Evolutionary conservation across 495 filamentous ascomycete species (phyloP), one percentile per base, ranked within the genome.

Genomic region (Hypoxylon subgilvum): DNA sequence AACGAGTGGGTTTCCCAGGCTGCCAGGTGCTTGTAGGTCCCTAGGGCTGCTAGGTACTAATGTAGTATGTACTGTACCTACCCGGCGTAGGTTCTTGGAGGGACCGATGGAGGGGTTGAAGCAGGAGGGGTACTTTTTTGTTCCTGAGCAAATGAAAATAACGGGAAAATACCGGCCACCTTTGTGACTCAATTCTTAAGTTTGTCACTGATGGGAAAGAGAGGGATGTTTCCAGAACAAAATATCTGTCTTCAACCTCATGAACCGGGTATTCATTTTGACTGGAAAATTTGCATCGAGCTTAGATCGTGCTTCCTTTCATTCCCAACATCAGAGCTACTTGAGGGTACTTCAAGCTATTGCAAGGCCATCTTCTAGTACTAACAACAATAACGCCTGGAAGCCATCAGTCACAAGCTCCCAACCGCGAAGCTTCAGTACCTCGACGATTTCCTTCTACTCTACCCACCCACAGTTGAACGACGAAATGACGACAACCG

Each of bases 401-500:
- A 48, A 13, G 21, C 18, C 31, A 13, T 7, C 30, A 45, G 40
- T 52, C 46, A 45, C 40, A 47, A 62, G 22, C 39, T 52, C 27
- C 17, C 23, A n/a, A 28, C 13, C 8, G 19, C 46, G 46, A 52
- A 22, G 34, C 14, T 52, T 62, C 31, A 32, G 36, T 28, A 56
- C 45, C 17, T 62, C 52, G 28, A 46, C 44, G 6, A 14, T 21
- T 35, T 3, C 21, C 19, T 38, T 19, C 41, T 43, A 43, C 18
- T 2, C 41, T 52, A n/a, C 39, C 17, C 23, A 21, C n/a, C 12
- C 10, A 28, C 8, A 49, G 9, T 27, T 2, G 38, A 27, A 31
- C 14, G 47, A 2, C 9, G 10, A 44, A 3, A 79, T 76, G 74
- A 70, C 74, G n/a, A 68, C 76, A 5, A 62, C 73, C 5, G 66